Evolutionary conservation across 108 stramenopile species (phyloP), one percentile per base, ranked within the genome.

Genomic region (Skeletonema menzelii): DNA sequence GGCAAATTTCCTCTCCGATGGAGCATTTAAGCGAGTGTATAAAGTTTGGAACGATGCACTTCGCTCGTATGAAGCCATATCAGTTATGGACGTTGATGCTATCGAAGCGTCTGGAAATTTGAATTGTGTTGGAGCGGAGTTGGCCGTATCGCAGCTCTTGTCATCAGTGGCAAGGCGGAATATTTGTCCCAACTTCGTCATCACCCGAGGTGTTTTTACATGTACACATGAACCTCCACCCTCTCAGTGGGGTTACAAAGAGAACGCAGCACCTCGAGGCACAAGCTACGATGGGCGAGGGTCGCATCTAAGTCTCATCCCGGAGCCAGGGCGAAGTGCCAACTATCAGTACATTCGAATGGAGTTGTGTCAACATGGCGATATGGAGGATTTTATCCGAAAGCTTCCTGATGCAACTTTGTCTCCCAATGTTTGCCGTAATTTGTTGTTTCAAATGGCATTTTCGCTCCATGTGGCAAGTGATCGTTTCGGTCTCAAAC

Each of bases 301-400:
- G 2, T 47, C 27, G 15, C 22, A 57, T 2, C 32, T 12, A 13
- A 56, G 24, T 34, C 13, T 24, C 24, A 35, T 4, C 15, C 65
- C 63, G 14, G 32, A 59, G 19, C 78, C 66, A 56, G 67, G 66
- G 30, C 59, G 49, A 15, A 68, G 53, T 64, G 78, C 69, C 62
- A 79, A 72, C 42, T 97, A 80, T 53, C 98, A 98, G 83, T 97
- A 94, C 79, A 96, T 97, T 68, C 89, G 96, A n/a, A 99, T 99
- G 98, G 99, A 99, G 64, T 85, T 98, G 4, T 99, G 99, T 73
- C 64, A 72, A 27, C 79, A 89, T 27, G 97, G 97, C 3, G 99
- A 99, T 77, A 75, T 94, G 12, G 99, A 99, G 82, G 90, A 95
- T 27, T 92, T 80, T 69, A 59, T 98, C 3, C 85, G 93, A 69